phyloP scores from a whole-genome alignment of 2,329 filamentous ascomycete species.

The Aaosphaeria pasadenensis region DNA sequence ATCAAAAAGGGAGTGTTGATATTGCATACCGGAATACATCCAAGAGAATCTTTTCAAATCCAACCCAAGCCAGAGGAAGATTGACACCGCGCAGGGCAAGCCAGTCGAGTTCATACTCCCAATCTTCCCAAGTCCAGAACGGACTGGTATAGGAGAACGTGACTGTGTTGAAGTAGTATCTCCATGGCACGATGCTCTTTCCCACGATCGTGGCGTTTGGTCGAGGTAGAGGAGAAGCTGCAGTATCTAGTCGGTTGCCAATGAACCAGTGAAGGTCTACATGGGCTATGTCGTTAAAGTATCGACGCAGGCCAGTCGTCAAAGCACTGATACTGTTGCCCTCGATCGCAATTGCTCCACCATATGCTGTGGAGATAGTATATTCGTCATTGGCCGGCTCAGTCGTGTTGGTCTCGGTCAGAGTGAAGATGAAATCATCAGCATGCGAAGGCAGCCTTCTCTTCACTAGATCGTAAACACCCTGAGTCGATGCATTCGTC shows the following conservation, averaged over 20 bases:
- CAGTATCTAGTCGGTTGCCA: slow-evolving; percentile 40
- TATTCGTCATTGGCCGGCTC: slow-evolving; percentile 11
- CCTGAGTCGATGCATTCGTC: slow-evolving; percentile 10
- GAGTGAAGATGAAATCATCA: slow-evolving; percentile 14
- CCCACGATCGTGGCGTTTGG: slow-evolving; percentile 35
- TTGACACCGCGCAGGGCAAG: slow-evolving; percentile 52
- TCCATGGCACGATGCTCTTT: slow-evolving; percentile 44
- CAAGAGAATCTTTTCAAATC: slow-evolving; percentile 50
- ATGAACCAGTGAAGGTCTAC: slow-evolving; percentile 50
- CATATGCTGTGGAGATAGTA: slow-evolving; percentile 9
- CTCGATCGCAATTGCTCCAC: slow-evolving; percentile 13
- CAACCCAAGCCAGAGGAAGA: slow-evolving; percentile 52
- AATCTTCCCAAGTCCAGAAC: slow-evolving; percentile 55
- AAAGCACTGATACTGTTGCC: slow-evolving; percentile 16
- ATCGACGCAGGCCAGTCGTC: slow-evolving; percentile 37
- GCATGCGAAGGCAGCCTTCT: slow-evolving; percentile 16
- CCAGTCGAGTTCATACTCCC: slow-evolving; percentile 54
- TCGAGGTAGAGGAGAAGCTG: slow-evolving; percentile 26
- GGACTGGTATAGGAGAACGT: slow-evolving; percentile 52
- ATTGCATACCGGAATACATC: slow-evolving; percentile 40
- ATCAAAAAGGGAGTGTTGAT: no score
- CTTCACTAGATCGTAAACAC: slow-evolving; percentile 18
- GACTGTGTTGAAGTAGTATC: slow-evolving; percentile 54
- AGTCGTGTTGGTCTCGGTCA: slow-evolving; percentile 5
- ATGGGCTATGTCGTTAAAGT: slow-evolving; percentile 41